Conservation (phyloP, 805 yeast species). For the Kodamaea hsintzibuensis region DNA sequence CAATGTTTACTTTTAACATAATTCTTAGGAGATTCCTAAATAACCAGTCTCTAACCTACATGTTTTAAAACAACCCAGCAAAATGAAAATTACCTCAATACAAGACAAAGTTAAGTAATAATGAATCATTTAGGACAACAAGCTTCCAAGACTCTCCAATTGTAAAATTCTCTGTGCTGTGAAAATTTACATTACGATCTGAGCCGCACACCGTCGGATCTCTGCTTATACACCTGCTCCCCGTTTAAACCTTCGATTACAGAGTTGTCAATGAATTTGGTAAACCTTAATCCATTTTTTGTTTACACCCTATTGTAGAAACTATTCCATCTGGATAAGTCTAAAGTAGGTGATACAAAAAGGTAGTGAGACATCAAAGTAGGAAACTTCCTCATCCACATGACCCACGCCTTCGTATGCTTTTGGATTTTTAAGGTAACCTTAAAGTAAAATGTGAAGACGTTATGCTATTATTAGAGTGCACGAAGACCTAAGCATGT, state of each 20-base stretch:
- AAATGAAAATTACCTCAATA: no score
- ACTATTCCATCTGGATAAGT: neutral
- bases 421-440: neutral
- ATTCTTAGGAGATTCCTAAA: no score
- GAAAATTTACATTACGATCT: neutral
- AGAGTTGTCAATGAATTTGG: neutral
- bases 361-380: neutral
- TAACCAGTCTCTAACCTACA: no score
- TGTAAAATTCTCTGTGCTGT: no score
- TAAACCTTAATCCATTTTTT: neutral
- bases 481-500: neutral
- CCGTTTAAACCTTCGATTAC: neutral
- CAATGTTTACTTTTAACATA: no score
- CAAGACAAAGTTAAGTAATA: no score
- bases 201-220: neutral
- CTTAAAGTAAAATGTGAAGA: neutral
- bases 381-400: neutral
- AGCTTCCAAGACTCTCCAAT: no score
- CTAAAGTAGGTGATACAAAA: neutral
- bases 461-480: neutral
- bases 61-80: no score
- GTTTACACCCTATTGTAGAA: neutral
- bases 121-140: no score
- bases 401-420: constrained; percentile 13
- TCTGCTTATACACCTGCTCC: neutral